A percentile compares a stretch with the other conserved stretches of the same genome.
phyloP scores from a whole-genome alignment of 192 early-diverging fungal species.

The Entrophospora sp. region DNA sequence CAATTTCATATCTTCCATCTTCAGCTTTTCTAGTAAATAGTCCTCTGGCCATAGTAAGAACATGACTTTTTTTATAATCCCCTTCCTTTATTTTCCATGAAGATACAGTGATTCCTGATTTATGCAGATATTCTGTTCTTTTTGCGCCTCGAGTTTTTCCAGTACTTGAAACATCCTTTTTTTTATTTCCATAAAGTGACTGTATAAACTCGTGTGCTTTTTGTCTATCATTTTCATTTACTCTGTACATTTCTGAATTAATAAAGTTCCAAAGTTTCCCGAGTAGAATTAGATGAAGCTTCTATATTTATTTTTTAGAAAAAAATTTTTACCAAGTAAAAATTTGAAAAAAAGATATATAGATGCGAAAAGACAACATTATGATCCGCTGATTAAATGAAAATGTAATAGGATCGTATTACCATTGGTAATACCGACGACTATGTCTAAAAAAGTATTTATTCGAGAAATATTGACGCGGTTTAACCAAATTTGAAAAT shows the following conservation, averaged over 20 bases:
- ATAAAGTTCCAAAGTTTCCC: too few species aligned
- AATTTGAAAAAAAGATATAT: too few species aligned
- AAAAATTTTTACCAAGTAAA: too few species aligned
- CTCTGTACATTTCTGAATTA: neutral
- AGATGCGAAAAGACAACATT: too few species aligned
- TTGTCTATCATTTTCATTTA: neutral
- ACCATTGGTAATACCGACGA: too few species aligned
- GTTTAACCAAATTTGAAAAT: too few species aligned
- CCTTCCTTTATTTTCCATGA: constrained; percentile 64
- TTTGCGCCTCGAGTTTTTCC: neutral
- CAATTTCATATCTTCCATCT: constrained; percentile 43
- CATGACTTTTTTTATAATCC: constrained; percentile 55
- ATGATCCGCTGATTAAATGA: too few species aligned
- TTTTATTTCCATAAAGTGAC: neutral
- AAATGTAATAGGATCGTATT: too few species aligned
- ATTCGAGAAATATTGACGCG: too few species aligned
- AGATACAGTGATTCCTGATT: constrained; percentile 7
- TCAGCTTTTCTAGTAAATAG: constrained; percentile 53
- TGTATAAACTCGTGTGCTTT: neutral
- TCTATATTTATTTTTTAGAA: too few species aligned
- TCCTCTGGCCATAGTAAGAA: constrained; percentile 75
- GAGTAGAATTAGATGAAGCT: too few species aligned
- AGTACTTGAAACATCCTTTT: neutral
- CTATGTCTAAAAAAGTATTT: too few species aligned
- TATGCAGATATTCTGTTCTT: neutral